Evolutionary conservation across 805 yeast species (phyloP).

Genomic region (Wickerhamiella spandovensis): DNA sequence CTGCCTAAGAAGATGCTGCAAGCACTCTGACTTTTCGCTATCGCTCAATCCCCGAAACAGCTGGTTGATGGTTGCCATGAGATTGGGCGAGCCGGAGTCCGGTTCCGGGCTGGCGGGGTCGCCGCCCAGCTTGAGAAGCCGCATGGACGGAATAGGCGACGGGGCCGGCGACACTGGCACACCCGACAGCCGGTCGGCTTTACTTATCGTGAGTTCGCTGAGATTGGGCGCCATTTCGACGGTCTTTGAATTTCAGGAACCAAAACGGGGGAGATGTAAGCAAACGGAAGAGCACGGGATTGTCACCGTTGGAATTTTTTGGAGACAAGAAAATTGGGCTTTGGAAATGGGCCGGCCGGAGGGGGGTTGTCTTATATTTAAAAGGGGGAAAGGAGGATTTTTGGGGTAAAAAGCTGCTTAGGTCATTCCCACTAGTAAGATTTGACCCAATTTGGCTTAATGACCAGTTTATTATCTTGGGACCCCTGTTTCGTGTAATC

Average conservation of each 20-base stretch:
- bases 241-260: background rate
- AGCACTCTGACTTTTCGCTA: slow-evolving; percentile 12
- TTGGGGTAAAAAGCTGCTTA: background rate
- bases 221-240: background rate
- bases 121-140: slow-evolving; percentile 6
- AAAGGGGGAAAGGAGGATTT: background rate
- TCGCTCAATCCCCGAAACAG: slow-evolving; percentile 14
- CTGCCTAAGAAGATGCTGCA: slow-evolving; percentile 15
- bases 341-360: background rate
- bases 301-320: too few relatives aligned
- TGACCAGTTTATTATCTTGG: too few relatives aligned
- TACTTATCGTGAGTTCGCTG: background rate
- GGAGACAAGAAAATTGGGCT: background rate
- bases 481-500: too few relatives aligned
- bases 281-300: too few relatives aligned
- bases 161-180: slow-evolving; percentile 22
- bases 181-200: slow-evolving; percentile 1
- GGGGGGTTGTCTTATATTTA: background rate
- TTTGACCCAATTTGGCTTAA: background rate
- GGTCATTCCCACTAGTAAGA: background rate
- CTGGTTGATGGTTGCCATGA: slow-evolving; percentile 2
- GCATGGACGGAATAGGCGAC: slow-evolving; percentile 19
- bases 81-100: background rate
- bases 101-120: background rate
- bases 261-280: background rate